A percentile compares a stretch with the other conserved stretches of the same genome.
Evolutionary conservation across 306 rosid genomes (phyloP).

Genomic region (Astragalus glycyphyllos): DNA sequence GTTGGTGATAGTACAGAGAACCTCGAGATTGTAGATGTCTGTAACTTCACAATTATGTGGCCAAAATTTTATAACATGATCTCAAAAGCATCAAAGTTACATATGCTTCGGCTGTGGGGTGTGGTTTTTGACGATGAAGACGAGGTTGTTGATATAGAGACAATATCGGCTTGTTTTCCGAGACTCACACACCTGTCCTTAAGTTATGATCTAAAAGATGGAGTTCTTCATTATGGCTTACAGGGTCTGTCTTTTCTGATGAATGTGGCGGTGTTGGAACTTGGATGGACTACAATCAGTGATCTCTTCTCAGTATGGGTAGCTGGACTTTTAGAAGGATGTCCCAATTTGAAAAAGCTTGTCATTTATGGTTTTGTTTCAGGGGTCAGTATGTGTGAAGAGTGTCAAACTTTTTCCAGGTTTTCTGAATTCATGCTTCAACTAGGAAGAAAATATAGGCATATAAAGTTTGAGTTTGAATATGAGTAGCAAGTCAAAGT

Average conservation of each 20-base stretch:
- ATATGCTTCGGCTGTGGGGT: slow-evolving; percentile 72
- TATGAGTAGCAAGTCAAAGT: slow-evolving; percentile 65
- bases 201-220: slow-evolving; percentile 68
- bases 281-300: slow-evolving; percentile 78
- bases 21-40: slow-evolving; percentile 77
- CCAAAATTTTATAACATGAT: slow-evolving; percentile 78
- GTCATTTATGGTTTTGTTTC: slow-evolving; percentile 71
- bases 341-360: slow-evolving; percentile 74
- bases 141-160: slow-evolving; percentile 71
- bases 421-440: slow-evolving; percentile 66
- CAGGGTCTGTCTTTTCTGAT: slow-evolving; percentile 66
- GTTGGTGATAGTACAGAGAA: slow-evolving; percentile 74
- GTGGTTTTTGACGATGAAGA: slow-evolving; percentile 71
- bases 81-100: slow-evolving; percentile 64
- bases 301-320: slow-evolving; percentile 85
- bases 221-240: slow-evolving; percentile 62
- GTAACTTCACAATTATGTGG: slow-evolving; percentile 77
- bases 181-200: slow-evolving; percentile 61
- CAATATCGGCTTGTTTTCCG: slow-evolving; percentile 69
- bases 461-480: slow-evolving; percentile 62
- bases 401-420: slow-evolving; percentile 62
- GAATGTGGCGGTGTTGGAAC: slow-evolving; percentile 74
- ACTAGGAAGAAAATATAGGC: slow-evolving; percentile 66
- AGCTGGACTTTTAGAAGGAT: slow-evolving; percentile 68
- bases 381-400: slow-evolving; percentile 66